Percentiles rank a stretch among this genome's conserved stretches.
These are phyloP conservation scores for Sclerotinia sclerotiorum DNA, from an alignment of 2,329 filamentous ascomycete genomes.

Conservation along the genomic window DNA sequence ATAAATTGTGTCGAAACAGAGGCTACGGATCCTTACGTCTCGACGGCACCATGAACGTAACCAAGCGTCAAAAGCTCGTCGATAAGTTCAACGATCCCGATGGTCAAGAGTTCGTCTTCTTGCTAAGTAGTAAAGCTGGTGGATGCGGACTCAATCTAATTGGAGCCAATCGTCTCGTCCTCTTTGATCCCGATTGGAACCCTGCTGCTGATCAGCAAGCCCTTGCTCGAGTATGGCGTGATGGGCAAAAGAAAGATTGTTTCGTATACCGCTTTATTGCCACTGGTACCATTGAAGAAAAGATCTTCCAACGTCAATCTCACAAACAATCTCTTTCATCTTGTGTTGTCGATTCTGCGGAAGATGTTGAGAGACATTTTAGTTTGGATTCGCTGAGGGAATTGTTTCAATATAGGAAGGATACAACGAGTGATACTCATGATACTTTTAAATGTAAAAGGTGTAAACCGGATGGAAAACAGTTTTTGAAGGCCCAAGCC, in stretches of 20 bases:
- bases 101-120: conserved; percentile 86
- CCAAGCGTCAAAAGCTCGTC: conserved; percentile 93
- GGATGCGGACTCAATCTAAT: conserved; percentile 96
- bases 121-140: conserved; percentile 95
- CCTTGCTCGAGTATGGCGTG: conserved; percentile 95
- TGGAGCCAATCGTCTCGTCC: conserved; percentile 87
- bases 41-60: conserved; percentile 97
- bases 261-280: conserved; percentile 99
- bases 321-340: conserved; percentile 97
- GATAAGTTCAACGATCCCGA: conserved; percentile 97
- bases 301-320: conserved; percentile 97
- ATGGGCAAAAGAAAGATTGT: conserved; percentile 98
- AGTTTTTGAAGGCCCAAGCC: conserved; percentile 85
- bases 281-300: conserved; percentile 96
- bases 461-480: conserved; percentile 82
- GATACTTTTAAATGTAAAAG: conserved; percentile 99
- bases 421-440: conserved; percentile 89
- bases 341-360: conserved; percentile 92
- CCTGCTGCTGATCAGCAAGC: conserved; percentile 97
- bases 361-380: conserved; percentile 97
- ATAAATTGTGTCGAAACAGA: conserved; percentile 80
- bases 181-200: conserved; percentile 98
- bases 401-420: conserved; percentile 85
- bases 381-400: conserved; percentile 87
- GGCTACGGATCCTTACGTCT: conserved; percentile 84